These are phyloP conservation scores for Exidia glandulosa DNA, from an alignment of 768 basidiomycete genomes.

Conservation along the genomic window DNA sequence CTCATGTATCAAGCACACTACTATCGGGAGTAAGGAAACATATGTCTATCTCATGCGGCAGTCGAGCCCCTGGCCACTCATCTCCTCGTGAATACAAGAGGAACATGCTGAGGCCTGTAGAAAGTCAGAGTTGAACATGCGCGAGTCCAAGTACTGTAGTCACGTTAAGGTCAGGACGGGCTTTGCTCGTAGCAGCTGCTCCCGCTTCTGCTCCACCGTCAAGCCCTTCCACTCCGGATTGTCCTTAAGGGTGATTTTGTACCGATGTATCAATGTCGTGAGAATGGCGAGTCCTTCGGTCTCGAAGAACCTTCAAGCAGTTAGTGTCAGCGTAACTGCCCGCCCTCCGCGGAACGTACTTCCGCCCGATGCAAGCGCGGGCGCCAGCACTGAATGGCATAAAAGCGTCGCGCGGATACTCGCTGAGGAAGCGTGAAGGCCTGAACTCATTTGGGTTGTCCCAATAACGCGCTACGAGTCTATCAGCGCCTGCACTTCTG, in stretches of 20 bases:
- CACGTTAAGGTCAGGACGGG: conserved; percentile 35
- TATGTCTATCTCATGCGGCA: too few relatives aligned
- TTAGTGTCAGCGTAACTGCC: background rate
- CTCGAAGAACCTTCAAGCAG: conserved; percentile 30
- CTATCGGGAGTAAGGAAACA: too few relatives aligned
- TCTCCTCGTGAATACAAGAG: too few relatives aligned
- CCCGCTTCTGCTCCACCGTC: conserved; percentile 29
- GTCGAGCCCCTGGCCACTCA: too few relatives aligned
- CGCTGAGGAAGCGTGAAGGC: conserved; percentile 4
- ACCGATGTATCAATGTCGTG: conserved; percentile 35
- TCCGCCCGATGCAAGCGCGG: background rate
- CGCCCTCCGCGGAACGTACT: background rate
- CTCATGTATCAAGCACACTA: too few relatives aligned
- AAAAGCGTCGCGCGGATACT: conserved; percentile 3
- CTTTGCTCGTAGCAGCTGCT: conserved; percentile 21
- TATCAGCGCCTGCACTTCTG: background rate
- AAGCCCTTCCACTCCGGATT: conserved; percentile 32
- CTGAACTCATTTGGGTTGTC: conserved; percentile 1
- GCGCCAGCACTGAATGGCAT: conserved; percentile 3
- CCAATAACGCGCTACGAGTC: conserved; percentile 12
- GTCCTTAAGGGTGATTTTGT: conserved; percentile 25
- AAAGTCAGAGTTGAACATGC: too few relatives aligned
- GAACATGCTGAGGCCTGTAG: too few relatives aligned
- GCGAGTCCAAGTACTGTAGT: too few relatives aligned
- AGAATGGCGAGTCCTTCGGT: conserved; percentile 40